Conservation (phyloP, 129 eudicot genomes). For the Flaveria bidentis region DNA sequence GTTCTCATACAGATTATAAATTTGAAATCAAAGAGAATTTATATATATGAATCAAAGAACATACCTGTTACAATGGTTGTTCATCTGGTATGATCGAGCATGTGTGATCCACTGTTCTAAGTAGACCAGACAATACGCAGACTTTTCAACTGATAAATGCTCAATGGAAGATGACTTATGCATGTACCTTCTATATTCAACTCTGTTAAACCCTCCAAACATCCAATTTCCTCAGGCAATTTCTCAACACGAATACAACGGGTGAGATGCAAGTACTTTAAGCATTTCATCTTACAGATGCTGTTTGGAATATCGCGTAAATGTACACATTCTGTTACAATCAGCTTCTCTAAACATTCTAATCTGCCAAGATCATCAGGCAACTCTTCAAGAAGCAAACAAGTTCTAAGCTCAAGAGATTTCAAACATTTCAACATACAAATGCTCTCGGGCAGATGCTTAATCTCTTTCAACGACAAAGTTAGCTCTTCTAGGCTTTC, state of each 20-base stretch:
- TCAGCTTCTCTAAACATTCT: conserved; percentile 21
- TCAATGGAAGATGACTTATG: conserved; percentile 20
- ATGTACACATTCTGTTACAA: neutral
- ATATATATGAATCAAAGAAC: neutral
- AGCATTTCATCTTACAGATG: conserved; percentile 8
- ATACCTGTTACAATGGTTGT: neutral
- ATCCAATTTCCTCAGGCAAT: conserved; percentile 21
- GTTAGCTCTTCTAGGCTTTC: conserved; percentile 2
- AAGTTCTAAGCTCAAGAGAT: neutral
- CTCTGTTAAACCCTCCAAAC: conserved; percentile 4
- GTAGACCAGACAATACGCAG: neutral
- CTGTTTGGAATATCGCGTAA: conserved; percentile 8
- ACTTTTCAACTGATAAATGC: conserved; percentile 16
- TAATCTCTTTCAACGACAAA: neutral
- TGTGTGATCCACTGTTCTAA: neutral
- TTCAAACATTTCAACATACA: neutral
- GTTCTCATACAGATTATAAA: neutral
- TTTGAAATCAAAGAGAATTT: neutral
- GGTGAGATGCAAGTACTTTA: neutral
- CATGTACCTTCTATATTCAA: conserved; percentile 14
- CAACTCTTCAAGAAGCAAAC: conserved; percentile 14
- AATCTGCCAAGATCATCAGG: conserved; percentile 14
- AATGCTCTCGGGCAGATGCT: neutral
- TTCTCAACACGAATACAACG: conserved; percentile 14
- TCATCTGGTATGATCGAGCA: neutral